Conservation (phyloP, 306 rosid genomes). For the Amphicarpaea edgeworthii region DNA sequence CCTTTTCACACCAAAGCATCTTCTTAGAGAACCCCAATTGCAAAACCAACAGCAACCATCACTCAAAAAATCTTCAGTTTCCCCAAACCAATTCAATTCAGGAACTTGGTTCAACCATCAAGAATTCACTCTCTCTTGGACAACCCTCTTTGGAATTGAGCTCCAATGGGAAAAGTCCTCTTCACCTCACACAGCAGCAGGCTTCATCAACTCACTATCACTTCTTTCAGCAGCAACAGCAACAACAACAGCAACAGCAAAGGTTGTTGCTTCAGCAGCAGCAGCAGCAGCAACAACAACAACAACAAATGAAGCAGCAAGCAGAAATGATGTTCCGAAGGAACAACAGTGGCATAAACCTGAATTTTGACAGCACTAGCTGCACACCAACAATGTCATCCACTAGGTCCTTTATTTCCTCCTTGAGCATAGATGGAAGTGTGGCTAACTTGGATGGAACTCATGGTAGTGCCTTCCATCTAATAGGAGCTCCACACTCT, state of each 20-base stretch:
- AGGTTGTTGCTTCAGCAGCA: conserved; percentile 66
- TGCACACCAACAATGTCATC: conserved; percentile 97
- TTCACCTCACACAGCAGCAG: conserved; percentile 65
- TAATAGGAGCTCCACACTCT: conserved; percentile 80
- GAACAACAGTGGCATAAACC: conserved; percentile 79
- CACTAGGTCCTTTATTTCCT: conserved; percentile 90
- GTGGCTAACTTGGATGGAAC: conserved; percentile 86
- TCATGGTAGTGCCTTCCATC: conserved; percentile 82
- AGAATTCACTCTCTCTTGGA: conserved; percentile 61
- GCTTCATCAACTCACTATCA: conserved; percentile 62
- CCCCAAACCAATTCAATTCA: conserved; percentile 63
- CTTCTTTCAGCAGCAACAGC: conserved; percentile 80
- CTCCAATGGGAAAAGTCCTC: conserved; percentile 72
- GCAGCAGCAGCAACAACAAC: conserved; percentile 65
- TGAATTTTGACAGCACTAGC: conserved; percentile 88
- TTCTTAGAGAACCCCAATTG: conserved; percentile 77
- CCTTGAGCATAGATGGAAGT: conserved; percentile 94
- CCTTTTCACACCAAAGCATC: conserved; percentile 66
- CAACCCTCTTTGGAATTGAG: conserved; percentile 76
- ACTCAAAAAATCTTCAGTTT: conserved; percentile 54
- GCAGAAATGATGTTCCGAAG: conserved; percentile 80
- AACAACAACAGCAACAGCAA: conserved; percentile 77
- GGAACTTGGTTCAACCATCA: conserved; percentile 58
- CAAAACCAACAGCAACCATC: conserved; percentile 48
- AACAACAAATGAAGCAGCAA: conserved; percentile 73